Evolutionary conservation across 208 protist species (phyloP).

Genomic region (Wallacemonas sp.): DNA sequence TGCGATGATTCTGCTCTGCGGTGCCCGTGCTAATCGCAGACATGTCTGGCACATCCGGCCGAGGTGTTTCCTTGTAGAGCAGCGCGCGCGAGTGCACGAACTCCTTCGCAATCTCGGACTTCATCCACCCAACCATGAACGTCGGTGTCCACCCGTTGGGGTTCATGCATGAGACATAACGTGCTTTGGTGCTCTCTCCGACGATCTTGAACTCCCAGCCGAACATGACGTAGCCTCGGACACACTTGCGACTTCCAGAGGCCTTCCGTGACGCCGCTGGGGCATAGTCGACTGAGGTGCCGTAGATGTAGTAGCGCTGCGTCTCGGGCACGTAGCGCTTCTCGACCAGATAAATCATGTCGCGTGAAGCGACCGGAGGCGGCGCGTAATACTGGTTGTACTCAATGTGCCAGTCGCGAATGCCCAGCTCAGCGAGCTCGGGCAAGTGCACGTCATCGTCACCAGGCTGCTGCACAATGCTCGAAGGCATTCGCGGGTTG

Average conservation of each 20-base stretch:
- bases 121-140: conserved; percentile 84
- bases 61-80: conserved; percentile 36
- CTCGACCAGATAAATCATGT: conserved; percentile 74
- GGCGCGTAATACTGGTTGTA: conserved; percentile 70
- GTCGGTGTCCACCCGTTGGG: conserved; percentile 84
- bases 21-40: not conserved
- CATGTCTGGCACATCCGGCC: conserved; percentile 1
- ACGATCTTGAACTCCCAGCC: conserved; percentile 58
- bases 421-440: conserved; percentile 28
- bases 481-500: conserved; percentile 39
- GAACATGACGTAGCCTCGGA: conserved; percentile 51
- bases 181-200: conserved; percentile 45
- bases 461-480: conserved; percentile 13
- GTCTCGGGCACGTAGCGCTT: conserved; percentile 70
- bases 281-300: conserved; percentile 72
- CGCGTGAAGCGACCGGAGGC: conserved; percentile 60
- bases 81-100: conserved; percentile 51
- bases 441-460: conserved; percentile 49
- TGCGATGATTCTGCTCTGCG: not conserved
- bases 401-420: conserved; percentile 69
- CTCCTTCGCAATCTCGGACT: conserved; percentile 81
- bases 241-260: conserved; percentile 28
- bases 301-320: conserved; percentile 75
- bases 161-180: conserved; percentile 82
- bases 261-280: conserved; percentile 20